Evolutionary conservation across 768 basidiomycete genomes (phyloP).

Genomic region (Naganishia friedmannii): DNA sequence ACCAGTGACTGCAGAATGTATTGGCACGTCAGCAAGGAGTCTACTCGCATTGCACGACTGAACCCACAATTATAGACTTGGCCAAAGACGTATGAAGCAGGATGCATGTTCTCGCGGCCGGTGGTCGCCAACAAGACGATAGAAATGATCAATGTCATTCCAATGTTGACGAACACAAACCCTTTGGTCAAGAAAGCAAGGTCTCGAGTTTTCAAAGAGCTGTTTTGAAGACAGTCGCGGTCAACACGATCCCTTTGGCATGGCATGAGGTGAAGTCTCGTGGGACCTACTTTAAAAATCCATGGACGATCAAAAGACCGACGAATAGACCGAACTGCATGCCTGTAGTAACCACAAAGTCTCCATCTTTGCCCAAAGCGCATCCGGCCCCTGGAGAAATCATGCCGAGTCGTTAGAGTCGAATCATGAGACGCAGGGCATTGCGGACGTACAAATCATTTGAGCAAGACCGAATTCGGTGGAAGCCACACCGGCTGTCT

Average conservation of each 20-base stretch:
- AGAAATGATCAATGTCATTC: constrained; percentile 72
- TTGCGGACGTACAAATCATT: constrained; percentile 62
- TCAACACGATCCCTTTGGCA: not conserved
- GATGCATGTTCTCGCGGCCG: constrained; percentile 69
- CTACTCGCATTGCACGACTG: not conserved
- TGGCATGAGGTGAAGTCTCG: not conserved
- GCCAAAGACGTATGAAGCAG: constrained; percentile 75
- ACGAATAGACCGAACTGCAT: constrained; percentile 75
- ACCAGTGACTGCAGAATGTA: constrained; percentile 59
- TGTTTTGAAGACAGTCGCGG: constrained; percentile 11
- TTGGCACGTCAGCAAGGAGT: not conserved
- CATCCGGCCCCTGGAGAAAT: constrained; percentile 27
- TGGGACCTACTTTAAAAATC: constrained; percentile 59
- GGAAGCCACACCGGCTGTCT: constrained; percentile 74
- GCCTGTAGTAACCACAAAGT: constrained; percentile 64
- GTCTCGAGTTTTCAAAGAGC: constrained; percentile 61
- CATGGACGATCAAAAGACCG: constrained; percentile 74
- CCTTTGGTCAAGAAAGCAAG: constrained; percentile 68
- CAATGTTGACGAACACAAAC: constrained; percentile 78
- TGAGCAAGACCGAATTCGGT: constrained; percentile 64
- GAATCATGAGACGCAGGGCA: not conserved
- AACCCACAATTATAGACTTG: constrained; percentile 60
- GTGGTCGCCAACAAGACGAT: constrained; percentile 71
- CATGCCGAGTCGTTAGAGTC: not conserved
- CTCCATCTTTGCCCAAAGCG: constrained; percentile 56